Conservation (phyloP, 1,284 basidiomycete genomes). For the Rhodotorula mucilaginosa region DNA sequence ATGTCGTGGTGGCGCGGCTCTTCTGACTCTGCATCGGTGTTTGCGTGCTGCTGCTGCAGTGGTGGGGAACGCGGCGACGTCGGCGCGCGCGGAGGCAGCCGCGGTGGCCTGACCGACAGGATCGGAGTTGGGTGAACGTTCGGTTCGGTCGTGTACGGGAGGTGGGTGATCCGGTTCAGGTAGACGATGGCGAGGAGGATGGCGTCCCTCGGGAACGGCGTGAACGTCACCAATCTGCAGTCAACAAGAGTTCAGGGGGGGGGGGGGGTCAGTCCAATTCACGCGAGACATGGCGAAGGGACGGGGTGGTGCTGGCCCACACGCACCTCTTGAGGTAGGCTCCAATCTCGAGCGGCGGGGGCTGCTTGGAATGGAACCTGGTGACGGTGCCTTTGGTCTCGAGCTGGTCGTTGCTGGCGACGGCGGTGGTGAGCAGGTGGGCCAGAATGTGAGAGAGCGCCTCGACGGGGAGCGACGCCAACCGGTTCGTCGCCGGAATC, state of each 20-base stretch:
- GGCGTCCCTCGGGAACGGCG: slow-evolving; percentile 38
- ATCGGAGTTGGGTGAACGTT: slow-evolving; percentile 6
- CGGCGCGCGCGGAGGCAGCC: neutral
- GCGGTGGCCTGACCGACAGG: neutral
- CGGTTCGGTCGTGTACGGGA: slow-evolving; percentile 15
- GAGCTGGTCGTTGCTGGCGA: slow-evolving; percentile 23
- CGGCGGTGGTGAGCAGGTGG: neutral
- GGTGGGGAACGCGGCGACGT: no score
- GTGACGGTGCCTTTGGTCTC: slow-evolving; percentile 23
- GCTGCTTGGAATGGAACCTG: slow-evolving; percentile 36
- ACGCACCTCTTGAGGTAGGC: slow-evolving; percentile 24
- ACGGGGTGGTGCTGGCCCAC: neutral
- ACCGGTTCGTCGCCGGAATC: slow-evolving; percentile 9
- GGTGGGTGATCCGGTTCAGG: slow-evolving; percentile 35
- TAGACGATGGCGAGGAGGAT: slow-evolving; percentile 32
- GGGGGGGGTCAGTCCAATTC: no score
- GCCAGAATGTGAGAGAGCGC: slow-evolving; percentile 21
- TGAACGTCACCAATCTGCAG: slow-evolving; percentile 26
- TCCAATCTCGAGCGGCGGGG: slow-evolving; percentile 17
- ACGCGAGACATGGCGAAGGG: neutral
- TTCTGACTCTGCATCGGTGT: neutral
- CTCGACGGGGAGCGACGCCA: slow-evolving; percentile 23
- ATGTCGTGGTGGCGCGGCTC: neutral
- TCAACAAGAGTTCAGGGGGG: no score
- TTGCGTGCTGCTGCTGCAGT: neutral